Evolutionary conservation across 2,329 filamentous ascomycete species (phyloP), one percentile per base, ranked within the genome.

Genomic region (Trichoderma citrinoviride): DNA sequence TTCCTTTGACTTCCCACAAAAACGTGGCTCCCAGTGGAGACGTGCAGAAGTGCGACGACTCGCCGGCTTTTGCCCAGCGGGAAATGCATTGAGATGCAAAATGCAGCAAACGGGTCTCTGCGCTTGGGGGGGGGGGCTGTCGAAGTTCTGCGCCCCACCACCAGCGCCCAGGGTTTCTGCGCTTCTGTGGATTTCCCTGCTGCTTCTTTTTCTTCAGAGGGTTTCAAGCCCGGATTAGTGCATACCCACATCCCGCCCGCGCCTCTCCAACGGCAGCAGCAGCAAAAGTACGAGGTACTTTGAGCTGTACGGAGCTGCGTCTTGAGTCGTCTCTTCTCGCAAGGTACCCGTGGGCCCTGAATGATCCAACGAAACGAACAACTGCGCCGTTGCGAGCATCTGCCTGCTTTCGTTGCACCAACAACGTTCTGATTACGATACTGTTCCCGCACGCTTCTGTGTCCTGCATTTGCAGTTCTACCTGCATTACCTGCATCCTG

Each of bases 31-130:
- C 29, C 29, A 14, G 49, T 52, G 49, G 49, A 37, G 49, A 52
- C 49, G n/a, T 52, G 49, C 49, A 52, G 25, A 52, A 33, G 49
- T 52, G 46, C 47, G 55, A 60, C 46, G 40, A 57, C 49, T 52
- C 49, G 61, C 43, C 53, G 33, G 44, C 27, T 46, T 33, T 19
- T 47, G 27, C 52, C 52, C 37, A 40, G 57, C 33, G 33, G 33
- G n/a, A n/a, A 33, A 37, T 37, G 33, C 33, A 37, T 37, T 37
- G 33, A 37, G 33, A 12, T 37, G 33, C 33, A 37, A 52, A 52
- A 65, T 65, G 64, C 50, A 65, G 29, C 47, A 65, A 65, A 41
- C 64, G 64, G 49, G 64, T 52, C 49, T n/a, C 27, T n/a, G 8
- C 33, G 27, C 49, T n/a, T 52, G 49, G 17, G 27, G 49, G 64